phyloP scores from a whole-genome alignment of 2,329 filamentous ascomycete genomes.

The Microsporum ferrugineum region DNA sequence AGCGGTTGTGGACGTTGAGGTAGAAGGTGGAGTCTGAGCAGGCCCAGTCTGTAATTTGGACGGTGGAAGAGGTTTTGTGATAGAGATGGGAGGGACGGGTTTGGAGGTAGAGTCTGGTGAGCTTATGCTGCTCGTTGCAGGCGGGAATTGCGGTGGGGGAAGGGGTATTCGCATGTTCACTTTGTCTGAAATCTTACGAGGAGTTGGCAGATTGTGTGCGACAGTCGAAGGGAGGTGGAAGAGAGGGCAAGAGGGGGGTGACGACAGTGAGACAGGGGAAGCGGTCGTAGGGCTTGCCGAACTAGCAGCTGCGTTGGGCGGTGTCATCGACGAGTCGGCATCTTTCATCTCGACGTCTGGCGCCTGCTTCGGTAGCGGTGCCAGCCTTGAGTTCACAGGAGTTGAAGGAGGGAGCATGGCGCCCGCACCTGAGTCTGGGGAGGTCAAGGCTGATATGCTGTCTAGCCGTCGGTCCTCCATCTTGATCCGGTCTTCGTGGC shows the following conservation, averaged over 20 bases:
- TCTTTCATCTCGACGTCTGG: conserved; percentile 28
- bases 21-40: background rate
- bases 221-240: conserved; percentile 25
- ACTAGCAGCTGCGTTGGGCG: conserved; percentile 10
- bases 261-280: background rate
- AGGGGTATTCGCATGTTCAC: conserved; percentile 37
- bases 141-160: background rate
- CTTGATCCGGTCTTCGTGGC: conserved; percentile 30
- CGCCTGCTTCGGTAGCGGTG: conserved; percentile 7
- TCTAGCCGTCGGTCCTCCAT: conserved; percentile 19
- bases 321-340: conserved; percentile 20
- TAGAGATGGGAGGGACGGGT: background rate
- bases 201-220: conserved; percentile 28
- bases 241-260: background rate
- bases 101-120: background rate
- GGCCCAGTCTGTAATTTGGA: background rate
- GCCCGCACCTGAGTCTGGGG: conserved; percentile 4
- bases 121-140: background rate
- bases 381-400: conserved; percentile 5
- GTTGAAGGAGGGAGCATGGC: conserved; percentile 12
- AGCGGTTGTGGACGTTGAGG: background rate
- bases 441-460: background rate
- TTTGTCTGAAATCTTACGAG: conserved; percentile 42
- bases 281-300: background rate
- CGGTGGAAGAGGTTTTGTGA: background rate